Base-by-base conservation (phyloP, 306 rosid genomes). In the Trifolium pratense region DNA sequence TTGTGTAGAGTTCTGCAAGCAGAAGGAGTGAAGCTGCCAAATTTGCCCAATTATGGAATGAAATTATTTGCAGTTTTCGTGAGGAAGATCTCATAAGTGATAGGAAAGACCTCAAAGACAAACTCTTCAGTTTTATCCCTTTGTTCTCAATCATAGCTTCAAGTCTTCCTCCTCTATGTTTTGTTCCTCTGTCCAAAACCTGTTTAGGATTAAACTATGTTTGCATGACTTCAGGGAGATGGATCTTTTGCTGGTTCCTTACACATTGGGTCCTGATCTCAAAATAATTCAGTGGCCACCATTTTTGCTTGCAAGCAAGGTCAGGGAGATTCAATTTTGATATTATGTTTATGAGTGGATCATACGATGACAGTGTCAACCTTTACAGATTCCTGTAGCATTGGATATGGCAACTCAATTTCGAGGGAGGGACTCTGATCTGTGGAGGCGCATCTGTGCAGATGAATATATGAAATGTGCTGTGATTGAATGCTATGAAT, bases 281-380 rank as follows among this genome's bases (percentile, higher is more conserved):
- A 89, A 89, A 85, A 86, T 91, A 76, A 91, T 94, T 83, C 98
- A 94, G 84, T 94, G 98, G 97, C 97, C 99, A 5, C 99, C 97
- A 18, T 94, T 94, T 84, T 82, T 94, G 82, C 97, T 94, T 75
- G 96, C 99, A 31, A 82, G 96, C 95, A 94, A 94, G 92, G 99
- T 94, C 68, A 59, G 68, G 37, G 55, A 60, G 58, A 58, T 66
- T 83, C 64, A 71, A 56, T 53, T 80, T 70, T 76, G 37, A 52
- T 57, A 31, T 56, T 78, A 12, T 71, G 61, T 74, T 37, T 73
- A 43, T 57, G 57, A 34, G 66, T 59, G 45, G 71, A 53, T 78
- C 72, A 63, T 71, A 56, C 66, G 63, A 42, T 84, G 74, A 87
- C 89, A 25, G 42, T 52, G 18, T 83, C 80, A 78, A 71, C 76